Evolutionary conservation across 176 grass and related monocot genomes (phyloP), one percentile per base, ranked within the genome.

Genomic region (Triticum dicoccoides): DNA sequence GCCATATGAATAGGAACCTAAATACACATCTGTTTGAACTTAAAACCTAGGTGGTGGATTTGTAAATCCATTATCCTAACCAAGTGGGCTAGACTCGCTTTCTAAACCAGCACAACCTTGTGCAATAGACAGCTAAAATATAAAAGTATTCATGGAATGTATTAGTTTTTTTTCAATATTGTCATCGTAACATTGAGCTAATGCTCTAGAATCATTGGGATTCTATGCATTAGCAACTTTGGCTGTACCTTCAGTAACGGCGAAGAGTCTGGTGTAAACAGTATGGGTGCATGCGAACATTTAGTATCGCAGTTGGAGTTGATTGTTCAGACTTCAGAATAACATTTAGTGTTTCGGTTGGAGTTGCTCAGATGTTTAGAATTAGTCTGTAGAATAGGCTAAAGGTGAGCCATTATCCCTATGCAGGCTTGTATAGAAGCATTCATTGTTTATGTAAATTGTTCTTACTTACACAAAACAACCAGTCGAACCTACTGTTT

Each of bases 371-470:
- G 25, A 65, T 73, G 24, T 67, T 83, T 10, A 66, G 59, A 54
- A 80, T 6, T 84, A 20, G 34, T 56, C 44, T 54, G 20, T 58
- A 78, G 27, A 67, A 78, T 78, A n/a, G 18, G 20, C 62, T 75
- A 68, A 27, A 68, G 44, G 76, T 54, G 30, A 68, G 78, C 14
- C 44, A 54, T 68, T 39, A 23, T 76, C 62, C 58, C 42, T 52
- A 52, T 71, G 30, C 56, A 56, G 66, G 30, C 65, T 51, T 78
- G 14, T 11, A 38, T 78, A 80, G 56, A 61, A 87, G 61, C 44
- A 72, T 52, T 33, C 29, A 17, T 21, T 87, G 49, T 78, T 72
- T 23, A 82, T 87, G 76, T 39, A 63, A 82, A 83, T 76, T 81
- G 63, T 73, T 37, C 15, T 70, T 42, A 61, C 27, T 80, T 42